These are phyloP conservation scores for Botrytis medusae DNA, from an alignment of 2,329 filamentous ascomycete genomes.

Conservation along the genomic window DNA sequence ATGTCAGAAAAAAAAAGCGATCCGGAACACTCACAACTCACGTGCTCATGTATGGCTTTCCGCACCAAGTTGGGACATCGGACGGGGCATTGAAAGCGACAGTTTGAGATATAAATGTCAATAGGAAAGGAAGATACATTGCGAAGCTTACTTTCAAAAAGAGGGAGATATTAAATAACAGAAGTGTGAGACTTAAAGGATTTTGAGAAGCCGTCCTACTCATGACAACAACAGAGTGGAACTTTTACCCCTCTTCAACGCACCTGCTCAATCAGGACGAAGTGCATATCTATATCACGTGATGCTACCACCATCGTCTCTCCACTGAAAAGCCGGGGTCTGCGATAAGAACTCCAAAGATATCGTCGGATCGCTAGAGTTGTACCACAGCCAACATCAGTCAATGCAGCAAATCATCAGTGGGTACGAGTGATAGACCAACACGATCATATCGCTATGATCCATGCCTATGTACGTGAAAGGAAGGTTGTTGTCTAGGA, in stretches of 20 bases:
- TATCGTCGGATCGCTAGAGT: not conserved
- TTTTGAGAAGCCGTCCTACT: not conserved
- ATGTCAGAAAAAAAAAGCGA: not conserved
- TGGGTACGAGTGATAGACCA: not conserved
- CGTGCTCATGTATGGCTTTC: slow-evolving; percentile 47
- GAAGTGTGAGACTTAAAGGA: not conserved
- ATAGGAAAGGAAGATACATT: not conserved
- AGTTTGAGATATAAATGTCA: not conserved
- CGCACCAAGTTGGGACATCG: slow-evolving; percentile 40
- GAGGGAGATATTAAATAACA: not conserved
- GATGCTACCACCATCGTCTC: not conserved
- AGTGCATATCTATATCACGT: not conserved
- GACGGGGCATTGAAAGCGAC: slow-evolving; percentile 32
- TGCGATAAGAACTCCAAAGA: not conserved
- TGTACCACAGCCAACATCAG: not conserved
- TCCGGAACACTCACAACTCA: slow-evolving; percentile 31
- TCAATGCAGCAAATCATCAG: not conserved
- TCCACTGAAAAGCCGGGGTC: not conserved
- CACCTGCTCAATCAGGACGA: slow-evolving; percentile 3
- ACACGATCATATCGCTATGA: not conserved
- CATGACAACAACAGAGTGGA: not conserved
- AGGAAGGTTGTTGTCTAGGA: not conserved
- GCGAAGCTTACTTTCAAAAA: not conserved
- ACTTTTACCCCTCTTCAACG: slow-evolving; percentile 15
- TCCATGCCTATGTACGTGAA: not conserved